These are phyloP conservation scores for Agrocybe chaxingu DNA, from an alignment of 768 basidiomycete species.

Conservation along the genomic window DNA sequence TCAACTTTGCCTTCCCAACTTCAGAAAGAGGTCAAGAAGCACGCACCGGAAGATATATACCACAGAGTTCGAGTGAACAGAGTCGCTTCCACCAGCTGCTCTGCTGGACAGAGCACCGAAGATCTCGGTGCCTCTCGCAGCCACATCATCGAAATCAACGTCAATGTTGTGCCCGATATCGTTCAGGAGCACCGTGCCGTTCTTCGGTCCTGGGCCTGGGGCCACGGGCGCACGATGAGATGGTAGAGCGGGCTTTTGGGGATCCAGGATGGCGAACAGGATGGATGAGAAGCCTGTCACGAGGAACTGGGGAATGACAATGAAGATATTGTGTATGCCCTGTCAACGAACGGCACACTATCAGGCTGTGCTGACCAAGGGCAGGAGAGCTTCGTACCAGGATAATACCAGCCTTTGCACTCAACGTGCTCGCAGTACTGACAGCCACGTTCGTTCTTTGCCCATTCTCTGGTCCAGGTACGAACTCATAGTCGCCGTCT, in stretches of 20 bases:
- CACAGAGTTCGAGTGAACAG: slow-evolving; percentile 59
- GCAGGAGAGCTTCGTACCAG: slow-evolving; percentile 45
- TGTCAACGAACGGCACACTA: slow-evolving; percentile 21
- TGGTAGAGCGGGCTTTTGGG: slow-evolving; percentile 42
- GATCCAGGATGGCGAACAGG: slow-evolving; percentile 84
- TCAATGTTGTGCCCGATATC: not conserved
- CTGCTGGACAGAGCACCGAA: slow-evolving; percentile 6
- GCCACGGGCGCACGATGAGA: slow-evolving; percentile 26
- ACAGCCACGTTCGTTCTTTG: not conserved
- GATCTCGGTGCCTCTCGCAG: slow-evolving; percentile 5
- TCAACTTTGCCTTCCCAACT: not conserved
- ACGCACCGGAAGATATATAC: slow-evolving; percentile 78
- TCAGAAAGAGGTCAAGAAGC: not conserved
- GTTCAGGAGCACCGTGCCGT: slow-evolving; percentile 14
- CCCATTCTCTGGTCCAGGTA: slow-evolving; percentile 9
- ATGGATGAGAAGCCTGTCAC: slow-evolving; percentile 83
- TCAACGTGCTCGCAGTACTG: slow-evolving; percentile 37
- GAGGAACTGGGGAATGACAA: slow-evolving; percentile 93
- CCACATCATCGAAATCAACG: slow-evolving; percentile 2
- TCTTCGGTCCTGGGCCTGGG: slow-evolving; percentile 18
- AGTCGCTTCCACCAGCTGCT: slow-evolving; percentile 17
- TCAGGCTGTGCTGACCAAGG: not conserved
- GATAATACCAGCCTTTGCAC: slow-evolving; percentile 86
- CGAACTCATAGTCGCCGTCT: slow-evolving; percentile 30
- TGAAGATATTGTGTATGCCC: slow-evolving; percentile 95